Evolutionary conservation across 2,329 filamentous ascomycete species (phyloP).

Genomic region (Ophiostoma himal-ulmi): DNA sequence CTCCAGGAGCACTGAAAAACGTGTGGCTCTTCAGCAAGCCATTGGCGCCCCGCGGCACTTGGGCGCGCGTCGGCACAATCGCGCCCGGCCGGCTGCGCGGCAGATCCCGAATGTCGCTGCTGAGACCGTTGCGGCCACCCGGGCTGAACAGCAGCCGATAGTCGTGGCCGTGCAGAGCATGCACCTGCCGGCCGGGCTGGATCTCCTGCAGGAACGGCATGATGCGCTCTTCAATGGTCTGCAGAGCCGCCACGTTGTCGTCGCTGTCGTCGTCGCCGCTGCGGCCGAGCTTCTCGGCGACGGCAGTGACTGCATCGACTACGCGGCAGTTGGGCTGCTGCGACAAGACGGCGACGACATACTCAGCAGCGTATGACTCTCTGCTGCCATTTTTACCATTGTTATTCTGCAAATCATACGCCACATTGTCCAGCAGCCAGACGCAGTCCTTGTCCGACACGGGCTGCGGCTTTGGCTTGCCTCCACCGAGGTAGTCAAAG

Average conservation of each 20-base stretch:
- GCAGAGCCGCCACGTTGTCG: conserved; percentile 36
- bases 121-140: conserved; percentile 66
- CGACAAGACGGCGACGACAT: conserved; percentile 75
- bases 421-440: conserved; percentile 89
- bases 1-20: conserved; percentile 69
- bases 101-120: conserved; percentile 54
- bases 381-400: conserved; percentile 35
- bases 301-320: conserved; percentile 60
- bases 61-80: conserved; percentile 43
- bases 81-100: conserved; percentile 43
- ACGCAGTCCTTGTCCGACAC: conserved; percentile 64
- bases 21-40: conserved; percentile 62
- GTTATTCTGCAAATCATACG: conserved; percentile 42
- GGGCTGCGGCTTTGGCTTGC: conserved; percentile 54
- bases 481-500: conserved; percentile 46
- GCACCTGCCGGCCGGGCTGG: conserved; percentile 61
- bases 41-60: conserved; percentile 46
- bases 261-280: conserved; percentile 36
- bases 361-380: conserved; percentile 68
- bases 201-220: conserved; percentile 74
- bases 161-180: conserved; percentile 51
- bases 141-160: conserved; percentile 56
- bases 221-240: conserved; percentile 59
- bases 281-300: conserved; percentile 60
- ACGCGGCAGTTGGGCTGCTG: conserved; percentile 62